Evolutionary conservation across 768 basidiomycete genomes (phyloP), one percentile per base, ranked within the genome.

Genomic region (Leccinum uliginosum): DNA sequence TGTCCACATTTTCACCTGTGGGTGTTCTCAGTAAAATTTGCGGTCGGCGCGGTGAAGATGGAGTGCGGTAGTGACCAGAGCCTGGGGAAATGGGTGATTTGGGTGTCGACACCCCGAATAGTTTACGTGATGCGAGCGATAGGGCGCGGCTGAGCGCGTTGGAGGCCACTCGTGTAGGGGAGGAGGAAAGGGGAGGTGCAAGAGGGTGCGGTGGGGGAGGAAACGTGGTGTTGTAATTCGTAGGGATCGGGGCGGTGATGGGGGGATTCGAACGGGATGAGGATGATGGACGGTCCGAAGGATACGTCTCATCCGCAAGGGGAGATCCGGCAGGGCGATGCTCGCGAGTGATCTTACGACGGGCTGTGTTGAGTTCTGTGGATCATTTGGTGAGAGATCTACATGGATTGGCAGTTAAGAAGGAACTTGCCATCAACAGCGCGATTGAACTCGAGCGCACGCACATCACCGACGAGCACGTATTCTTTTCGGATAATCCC

Each of bases 391-490:
- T 61, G 29, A 65, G 52, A n/a, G 58, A 57, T 57, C 35, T 53
- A 30, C 56, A 51, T 46, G 38, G 49, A 50, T 15, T 14, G 34
- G 11, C 4, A 38, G 14, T 30, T 23, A 8, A 14, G 50, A 38
- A 49, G 26, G 24, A 17, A 71, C 84, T 64, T 59, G 90, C 95
- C 95, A 75, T 98, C 96, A 2, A 96, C 88, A 3, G 93, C 83
- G 15, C 85, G 84, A 68, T 92, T 93, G 69, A 98, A 92, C 68
- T 98, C 95, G 3, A 98, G 89, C 2, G 91, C 91, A 50, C 87
- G 80, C 53, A 82, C 84, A 70, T 99, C 93, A 44, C 89, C 94
- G 1, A 98, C 91, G 1, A 99, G 82, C 0, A 98, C 96, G 64
- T 99, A 99, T 66, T 98, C 96, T 59, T 85, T 81, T 52, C 87